Conservation (phyloP, 176 grass and related monocot species). For the Triticum dicoccoides region DNA sequence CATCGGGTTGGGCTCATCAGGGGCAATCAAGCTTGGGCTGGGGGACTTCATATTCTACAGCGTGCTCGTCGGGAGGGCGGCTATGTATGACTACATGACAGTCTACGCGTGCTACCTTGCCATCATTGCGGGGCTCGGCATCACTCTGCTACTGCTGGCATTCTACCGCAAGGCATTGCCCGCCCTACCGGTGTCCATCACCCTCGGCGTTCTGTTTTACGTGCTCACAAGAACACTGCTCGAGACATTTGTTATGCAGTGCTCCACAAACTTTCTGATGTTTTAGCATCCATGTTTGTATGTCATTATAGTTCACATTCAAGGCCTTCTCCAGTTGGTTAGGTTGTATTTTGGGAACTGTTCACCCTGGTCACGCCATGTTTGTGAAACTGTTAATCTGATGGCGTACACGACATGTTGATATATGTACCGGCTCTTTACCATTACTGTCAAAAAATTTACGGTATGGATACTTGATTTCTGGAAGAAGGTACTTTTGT, state of each 20-base stretch:
- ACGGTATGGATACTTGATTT: no score
- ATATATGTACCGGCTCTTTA: not conserved
- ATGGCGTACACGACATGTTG: not conserved
- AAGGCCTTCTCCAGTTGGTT: not conserved
- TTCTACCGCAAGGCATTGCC: constrained; percentile 60
- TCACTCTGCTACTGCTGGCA: constrained; percentile 48
- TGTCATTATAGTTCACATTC: not conserved
- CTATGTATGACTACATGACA: constrained; percentile 92
- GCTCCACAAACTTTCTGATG: constrained; percentile 76
- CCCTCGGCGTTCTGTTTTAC: constrained; percentile 80
- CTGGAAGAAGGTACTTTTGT: not conserved
- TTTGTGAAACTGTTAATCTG: constrained; percentile 7
- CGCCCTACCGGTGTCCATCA: constrained; percentile 54
- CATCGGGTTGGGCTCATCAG: constrained; percentile 72
- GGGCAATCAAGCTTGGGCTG: constrained; percentile 87
- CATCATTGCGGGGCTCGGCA: constrained; percentile 65
- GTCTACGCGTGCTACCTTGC: constrained; percentile 77
- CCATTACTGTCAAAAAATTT: not conserved
- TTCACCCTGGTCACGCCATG: not conserved
- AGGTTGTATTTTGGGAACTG: constrained; percentile 4
- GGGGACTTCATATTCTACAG: constrained; percentile 99
- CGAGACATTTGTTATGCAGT: constrained; percentile 59
- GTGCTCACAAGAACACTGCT: constrained; percentile 74
- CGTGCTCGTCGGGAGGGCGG: constrained; percentile 80
- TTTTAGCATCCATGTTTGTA: constrained; percentile 62